Evolutionary conservation across 1,139 yeast genomes (phyloP), one percentile per base, ranked within the genome.

Genomic region (Suhomyces choctaworum): DNA sequence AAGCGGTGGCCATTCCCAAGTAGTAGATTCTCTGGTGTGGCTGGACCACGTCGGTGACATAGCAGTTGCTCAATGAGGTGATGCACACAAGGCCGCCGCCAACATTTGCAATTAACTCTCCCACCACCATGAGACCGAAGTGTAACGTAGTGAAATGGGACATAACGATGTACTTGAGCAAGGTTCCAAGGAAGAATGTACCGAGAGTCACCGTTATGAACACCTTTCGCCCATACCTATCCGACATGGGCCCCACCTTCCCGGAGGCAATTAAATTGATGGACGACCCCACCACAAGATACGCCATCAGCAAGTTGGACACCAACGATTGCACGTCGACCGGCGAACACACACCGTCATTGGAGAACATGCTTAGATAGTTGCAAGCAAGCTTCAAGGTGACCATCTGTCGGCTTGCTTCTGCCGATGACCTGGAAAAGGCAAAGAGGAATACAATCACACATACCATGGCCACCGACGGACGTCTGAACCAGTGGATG

Each of bases 41-140:
- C 11, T 75, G 78, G 10, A 76, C 78, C 30, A 81, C 75, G 56
- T 85, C 94, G 4, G 84, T 66, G 19, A 82, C 66, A 49, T 82
- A 84, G 31, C 86, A 72, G 45, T 75, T 75, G 11, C 73, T 60
- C 20, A 82, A 52, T n/a, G 82, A 70, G 33, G 77, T 51, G 28
- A 79, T 41, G 10, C 78, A 64, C 34, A 72, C 51, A 1, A 69
- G 27, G 0, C 84, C 78, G 15, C 94, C 94, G n/a, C 78, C 70
- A 2, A 69, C 32, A 24, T 76, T 71, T 23, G 70, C 70, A 5
- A 79, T 26, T 3, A 70, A 39, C 7, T 70, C 71, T 7, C 69
- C 7, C 50, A 48, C 10, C 56, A 60, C 42, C 73, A 69, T 48
- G 39, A 57, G 46, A 10, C 50, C 42, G 50, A 68, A 58, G 23